Base-by-base conservation (phyloP, 1,284 basidiomycete species). In the Leucoagaricus sp. region DNA sequence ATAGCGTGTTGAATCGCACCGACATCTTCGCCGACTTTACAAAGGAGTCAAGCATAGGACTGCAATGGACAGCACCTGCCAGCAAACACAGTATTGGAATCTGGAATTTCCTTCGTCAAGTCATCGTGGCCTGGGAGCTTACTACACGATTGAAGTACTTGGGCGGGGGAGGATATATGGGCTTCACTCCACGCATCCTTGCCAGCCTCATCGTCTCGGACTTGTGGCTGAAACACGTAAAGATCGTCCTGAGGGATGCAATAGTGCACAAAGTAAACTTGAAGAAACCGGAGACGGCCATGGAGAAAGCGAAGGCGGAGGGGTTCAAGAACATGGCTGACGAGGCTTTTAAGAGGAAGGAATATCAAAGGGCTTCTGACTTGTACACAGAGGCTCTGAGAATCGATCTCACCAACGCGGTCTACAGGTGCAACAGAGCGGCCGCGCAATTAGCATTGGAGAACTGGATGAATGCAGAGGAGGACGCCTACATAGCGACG, bases 11-110 rank as follows among this genome's bases (percentile, higher is more conserved):
- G 13, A 44, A 44, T 44, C 42, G 42, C 42, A 44, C 42, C 19
- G 42, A 44, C 19, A 44, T 44, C 42, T 44, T 44, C 17, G 42
- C 42, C 42, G 42, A 44, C 25, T 44, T 44, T 19, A 44, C 42
- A 23, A 5, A 15, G 17, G 42, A 44, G 15, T 44, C 42, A 15
- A 44, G 42, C 25, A 19, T 44, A 6, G 42, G 42, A 23, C 12
- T 44, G 17, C 42, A 44, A 44, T 44, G 42, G 42, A 4, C 17
- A 44, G 25, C 23, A 15, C 6, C 21, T 3, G 10, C 42, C 25
- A 44, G 17, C 42, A 26, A 44, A 6, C 17, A 44, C 15, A 44
- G 42, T 23, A 44, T 44, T 17, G 42, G 42, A 15, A 8, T 23
- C 19, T 44, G 42, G 42, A 44, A 44, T 15, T 44, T 44, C 42